Evolutionary conservation across 345 rosid genomes (phyloP), one percentile per base, ranked within the genome.

Genomic region (Carallia brachiata): DNA sequence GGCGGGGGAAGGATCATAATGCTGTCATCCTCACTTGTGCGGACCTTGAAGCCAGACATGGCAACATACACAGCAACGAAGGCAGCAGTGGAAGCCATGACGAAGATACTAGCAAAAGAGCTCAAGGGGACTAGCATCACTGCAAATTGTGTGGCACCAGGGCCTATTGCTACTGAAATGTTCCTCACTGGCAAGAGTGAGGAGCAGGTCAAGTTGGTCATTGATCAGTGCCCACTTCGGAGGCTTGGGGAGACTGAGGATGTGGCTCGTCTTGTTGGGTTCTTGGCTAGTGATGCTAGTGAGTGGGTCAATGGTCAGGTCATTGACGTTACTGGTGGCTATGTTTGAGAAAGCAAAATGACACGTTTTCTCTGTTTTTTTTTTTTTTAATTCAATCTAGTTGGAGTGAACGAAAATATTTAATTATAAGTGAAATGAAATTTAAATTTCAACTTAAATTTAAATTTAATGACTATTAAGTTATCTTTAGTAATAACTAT

Each of bases 301-400:
- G 83, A 76, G 36, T 76, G 85, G 83, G 36, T 82, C 50, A 77
- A 76, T 36, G 83, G 85, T 18, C 83, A 77, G 78, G 70, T 71
- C 6, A 70, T 82, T 60, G 61, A 70, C 6, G 82, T 65, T 30
- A 78, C 75, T 61, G 85, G 85, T 7, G 85, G 85, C 34, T 71
- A 65, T 30, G 74, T 72, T 54, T 54, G 58, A 54, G 44, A 39
- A 39, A 39, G 44, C 12, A 1, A 39, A 39, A 1, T n/a, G 30
- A 44, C 23, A 23, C 23, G 23, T 23, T 23, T 23, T 23, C 23
- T 23, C 23, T 3, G 9, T n/a, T 19, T 54, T 54, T 19, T 19
- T 54, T 54, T 6, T 50, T 4, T 32, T 32, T 32, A 1, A 1
- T 32, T 4, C 4, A 4, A 1, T 32, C 34, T 32, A 23, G 23